Percentiles rank a stretch among this genome's conserved stretches.
Evolutionary conservation across 2,329 filamentous ascomycete species (phyloP).

Genomic region (Neophaeococcomyces mojaviensis): DNA sequence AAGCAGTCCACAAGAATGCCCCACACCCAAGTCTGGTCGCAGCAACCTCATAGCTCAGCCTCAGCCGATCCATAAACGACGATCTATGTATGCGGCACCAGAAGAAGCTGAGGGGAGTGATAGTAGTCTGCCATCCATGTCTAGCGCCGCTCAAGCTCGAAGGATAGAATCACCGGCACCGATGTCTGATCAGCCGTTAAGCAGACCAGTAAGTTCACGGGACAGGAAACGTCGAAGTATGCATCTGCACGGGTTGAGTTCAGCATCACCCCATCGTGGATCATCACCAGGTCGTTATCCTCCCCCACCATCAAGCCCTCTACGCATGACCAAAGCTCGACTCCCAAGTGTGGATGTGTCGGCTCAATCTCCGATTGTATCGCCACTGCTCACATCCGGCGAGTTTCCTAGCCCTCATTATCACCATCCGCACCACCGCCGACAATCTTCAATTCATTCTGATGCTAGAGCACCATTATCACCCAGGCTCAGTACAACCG

Average conservation of each 20-base stretch:
- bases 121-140: slow-evolving; percentile 75
- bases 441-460: slow-evolving; percentile 84
- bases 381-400: slow-evolving; percentile 73
- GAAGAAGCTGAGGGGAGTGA: slow-evolving; percentile 86
- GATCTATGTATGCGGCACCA: slow-evolving; percentile 65
- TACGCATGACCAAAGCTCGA: slow-evolving; percentile 78
- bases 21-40: slow-evolving; percentile 78
- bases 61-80: slow-evolving; percentile 59
- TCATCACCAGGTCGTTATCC: slow-evolving; percentile 74
- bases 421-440: slow-evolving; percentile 63
- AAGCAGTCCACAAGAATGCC: slow-evolving; percentile 82
- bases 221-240: slow-evolving; percentile 83
- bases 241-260: slow-evolving; percentile 63
- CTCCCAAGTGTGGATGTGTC: slow-evolving; percentile 45
- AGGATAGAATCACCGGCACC: slow-evolving; percentile 86
- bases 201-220: slow-evolving; percentile 67
- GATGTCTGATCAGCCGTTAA: slow-evolving; percentile 60
- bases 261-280: slow-evolving; percentile 69
- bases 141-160: slow-evolving; percentile 60
- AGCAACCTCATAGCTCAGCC: slow-evolving; percentile 52
- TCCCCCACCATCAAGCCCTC: slow-evolving; percentile 74
- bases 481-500: slow-evolving; percentile 65
- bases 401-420: slow-evolving; percentile 53
- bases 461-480: slow-evolving; percentile 66
- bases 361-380: slow-evolving; percentile 68